Conservation (phyloP, 768 basidiomycete species). For the Xerocomus brunneocitrinus region DNA sequence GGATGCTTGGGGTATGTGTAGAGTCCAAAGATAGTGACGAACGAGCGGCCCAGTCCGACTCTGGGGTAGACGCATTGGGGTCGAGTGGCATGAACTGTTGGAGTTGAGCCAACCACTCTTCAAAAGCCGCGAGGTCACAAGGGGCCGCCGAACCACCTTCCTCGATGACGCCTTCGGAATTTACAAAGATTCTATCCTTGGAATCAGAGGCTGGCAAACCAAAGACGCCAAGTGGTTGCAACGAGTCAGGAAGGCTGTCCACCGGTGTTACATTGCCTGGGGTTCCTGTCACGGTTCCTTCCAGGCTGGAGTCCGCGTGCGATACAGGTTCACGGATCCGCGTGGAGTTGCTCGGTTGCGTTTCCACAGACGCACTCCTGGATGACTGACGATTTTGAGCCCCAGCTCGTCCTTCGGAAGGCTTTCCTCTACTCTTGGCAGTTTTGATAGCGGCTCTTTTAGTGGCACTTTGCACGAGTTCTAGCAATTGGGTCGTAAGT, state of each 20-base stretch:
- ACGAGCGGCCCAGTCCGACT: constrained; percentile 6
- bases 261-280: background rate
- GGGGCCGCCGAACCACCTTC: constrained; percentile 5
- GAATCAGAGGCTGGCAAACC: background rate
- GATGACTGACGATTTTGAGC: constrained; percentile 32
- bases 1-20: background rate
- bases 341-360: background rate
- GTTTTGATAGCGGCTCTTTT: constrained; percentile 56
- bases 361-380: constrained; percentile 23
- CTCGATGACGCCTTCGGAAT: constrained; percentile 9
- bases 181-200: constrained; percentile 8
- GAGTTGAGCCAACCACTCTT: constrained; percentile 51
- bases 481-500: constrained; percentile 56
- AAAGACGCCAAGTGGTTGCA: constrained; percentile 25
- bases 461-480: constrained; percentile 56
- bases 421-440: constrained; percentile 8
- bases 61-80: constrained; percentile 4
- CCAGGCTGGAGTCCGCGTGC: background rate
- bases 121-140: constrained; percentile 39
- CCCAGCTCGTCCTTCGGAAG: constrained; percentile 24
- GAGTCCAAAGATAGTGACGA: background rate
- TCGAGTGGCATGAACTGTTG: constrained; percentile 38
- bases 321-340: background rate
- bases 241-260: constrained; percentile 32
- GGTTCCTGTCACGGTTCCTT: background rate